Evolutionary conservation across 2,329 filamentous ascomycete genomes (phyloP).

Genomic region (Blumeria hordei): DNA sequence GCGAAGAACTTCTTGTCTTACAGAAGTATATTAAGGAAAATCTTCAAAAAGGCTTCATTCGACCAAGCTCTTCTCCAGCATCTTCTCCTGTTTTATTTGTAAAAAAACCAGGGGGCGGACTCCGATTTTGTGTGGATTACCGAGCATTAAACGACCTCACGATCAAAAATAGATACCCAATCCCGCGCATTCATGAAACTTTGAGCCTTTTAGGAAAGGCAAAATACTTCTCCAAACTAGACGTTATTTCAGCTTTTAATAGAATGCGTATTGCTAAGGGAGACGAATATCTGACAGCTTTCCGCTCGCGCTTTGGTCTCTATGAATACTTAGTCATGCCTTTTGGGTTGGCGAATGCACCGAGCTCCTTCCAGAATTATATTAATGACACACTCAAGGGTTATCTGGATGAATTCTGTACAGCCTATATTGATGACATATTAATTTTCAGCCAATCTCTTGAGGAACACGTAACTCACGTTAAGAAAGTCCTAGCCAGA

Average conservation of each 20-base stretch:
- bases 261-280: neutral
- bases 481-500: neutral
- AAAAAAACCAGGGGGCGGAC: neutral
- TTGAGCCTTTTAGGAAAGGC: neutral
- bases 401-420: neutral
- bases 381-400: neutral
- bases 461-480: neutral
- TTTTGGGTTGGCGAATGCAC: conserved; percentile 1
- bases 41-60: neutral
- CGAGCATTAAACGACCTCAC: neutral
- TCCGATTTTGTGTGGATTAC: neutral
- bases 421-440: neutral
- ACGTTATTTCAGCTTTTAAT: neutral
- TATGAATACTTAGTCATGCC: conserved; percentile 1
- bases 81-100: neutral
- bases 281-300: neutral
- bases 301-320: neutral
- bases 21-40: neutral
- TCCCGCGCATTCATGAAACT: neutral
- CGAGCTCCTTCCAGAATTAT: conserved; percentile 1
- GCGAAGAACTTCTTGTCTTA: neutral
- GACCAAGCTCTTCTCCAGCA: neutral
- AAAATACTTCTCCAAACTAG: neutral
- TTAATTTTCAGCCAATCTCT: conserved; percentile 2
- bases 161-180: conserved; percentile 1